Conservation (phyloP, 805 yeast genomes). For the Novakomyces olei region DNA sequence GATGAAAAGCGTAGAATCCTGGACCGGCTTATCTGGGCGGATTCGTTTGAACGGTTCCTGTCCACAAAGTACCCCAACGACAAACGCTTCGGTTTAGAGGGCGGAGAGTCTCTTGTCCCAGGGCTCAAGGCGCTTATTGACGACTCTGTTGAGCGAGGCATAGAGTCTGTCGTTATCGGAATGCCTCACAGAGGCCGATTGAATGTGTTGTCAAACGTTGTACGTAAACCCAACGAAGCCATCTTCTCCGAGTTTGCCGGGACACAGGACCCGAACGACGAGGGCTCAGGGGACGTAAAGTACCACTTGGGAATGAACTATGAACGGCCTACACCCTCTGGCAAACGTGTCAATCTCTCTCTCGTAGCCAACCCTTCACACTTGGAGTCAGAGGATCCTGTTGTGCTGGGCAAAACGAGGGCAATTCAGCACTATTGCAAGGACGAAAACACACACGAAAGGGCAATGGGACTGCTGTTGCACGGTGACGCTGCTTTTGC, state of each 20-base stretch:
- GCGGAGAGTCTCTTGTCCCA: slow-evolving; percentile 90
- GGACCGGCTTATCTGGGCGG: slow-evolving; percentile 92
- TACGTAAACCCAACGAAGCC: slow-evolving; percentile 94
- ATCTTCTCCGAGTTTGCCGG: slow-evolving; percentile 93
- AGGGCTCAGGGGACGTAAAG: slow-evolving; percentile 97
- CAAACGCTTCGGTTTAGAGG: slow-evolving; percentile 96
- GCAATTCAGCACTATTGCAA: slow-evolving; percentile 81
- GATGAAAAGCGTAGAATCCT: slow-evolving; percentile 92
- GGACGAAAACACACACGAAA: slow-evolving; percentile 60
- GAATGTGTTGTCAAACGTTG: slow-evolving; percentile 92
- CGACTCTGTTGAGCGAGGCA: slow-evolving; percentile 63
- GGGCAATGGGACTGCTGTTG: slow-evolving; percentile 76
- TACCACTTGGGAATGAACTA: slow-evolving; percentile 99
- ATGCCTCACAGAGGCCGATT: slow-evolving; percentile 99
- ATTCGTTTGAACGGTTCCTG: slow-evolving; percentile 78
- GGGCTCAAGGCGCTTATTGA: slow-evolving; percentile 94
- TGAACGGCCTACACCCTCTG: slow-evolving; percentile 96
- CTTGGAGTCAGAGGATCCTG: slow-evolving; percentile 97
- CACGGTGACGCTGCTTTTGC: slow-evolving; percentile 99
- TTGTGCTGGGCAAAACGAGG: slow-evolving; percentile 92
- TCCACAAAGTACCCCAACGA: slow-evolving; percentile 94
- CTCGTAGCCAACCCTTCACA: slow-evolving; percentile 98
- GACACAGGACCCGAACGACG: slow-evolving; percentile 55
- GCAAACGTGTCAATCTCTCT: slow-evolving; percentile 84
- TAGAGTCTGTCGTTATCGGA: slow-evolving; percentile 91